Base-by-base conservation (phyloP, 176 grass and related monocot species). In the Leersia perrieri region DNA sequence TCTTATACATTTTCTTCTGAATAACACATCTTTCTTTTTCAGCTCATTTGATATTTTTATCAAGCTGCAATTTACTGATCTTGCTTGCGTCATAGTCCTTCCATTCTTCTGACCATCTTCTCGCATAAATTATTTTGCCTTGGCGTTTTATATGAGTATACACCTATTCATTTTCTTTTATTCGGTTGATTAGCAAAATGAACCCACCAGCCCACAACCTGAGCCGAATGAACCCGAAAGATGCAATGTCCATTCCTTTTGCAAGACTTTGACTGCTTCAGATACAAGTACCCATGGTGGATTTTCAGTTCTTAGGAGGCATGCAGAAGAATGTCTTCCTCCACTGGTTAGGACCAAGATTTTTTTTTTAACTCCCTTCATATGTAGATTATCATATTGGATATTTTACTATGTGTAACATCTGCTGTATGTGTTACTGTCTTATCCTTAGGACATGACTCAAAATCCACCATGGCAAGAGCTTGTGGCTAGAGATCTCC, bases 221-320 rank as follows among this genome's bases (percentile, higher is more conserved):
- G 70, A 74, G 26, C 86, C 82, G 41, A 76, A 71, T 5, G 87
- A 94, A 49, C 73, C 55, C 61, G 67, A 71, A 83, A 88, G 44
- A 38, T 86, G 80, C 30, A 85, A 76, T 23, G 84, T 80, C 4
- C 89, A 92, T 58, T 92, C 92, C 23, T 94, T 94, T 77, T 94
- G 92, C 78, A 94, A 94, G 73, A 94, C 90, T 60, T 86, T 94
- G 83, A 94, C 92, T 11, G 92, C 92, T 68, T 94, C 92, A 29
- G 92, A 94, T 78, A 94, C 92, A 1, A 94, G 92, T 33, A 94
- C 92, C 38, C 92, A 94, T 83, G 92, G 92, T 68, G 92, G 92
- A 55, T 94, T 94, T 77, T 94, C 92, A 38, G 92, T 94, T 71
- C 84, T 94, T 23, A 87, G 89, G 49, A 80, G 89, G 83, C 92